Evolutionary conservation across 768 basidiomycete species (phyloP), one percentile per base, ranked within the genome.

Genomic region (Trametes elegans): DNA sequence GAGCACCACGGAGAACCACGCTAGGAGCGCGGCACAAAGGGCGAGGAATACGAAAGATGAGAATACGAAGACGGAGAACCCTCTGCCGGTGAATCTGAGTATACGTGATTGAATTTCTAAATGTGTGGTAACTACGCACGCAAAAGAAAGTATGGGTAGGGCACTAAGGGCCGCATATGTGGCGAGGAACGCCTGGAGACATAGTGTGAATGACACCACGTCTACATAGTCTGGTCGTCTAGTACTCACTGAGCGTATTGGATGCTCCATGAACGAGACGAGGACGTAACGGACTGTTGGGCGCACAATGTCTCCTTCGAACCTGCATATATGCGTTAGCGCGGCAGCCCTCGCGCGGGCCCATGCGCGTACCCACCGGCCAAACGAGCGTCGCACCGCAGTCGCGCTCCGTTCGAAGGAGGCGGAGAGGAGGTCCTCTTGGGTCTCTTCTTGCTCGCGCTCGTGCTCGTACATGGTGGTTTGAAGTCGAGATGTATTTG

Each of bases 341-440:
- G n/a, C n/a, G n/a, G n/a, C n/a, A n/a, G n/a, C n/a, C n/a, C n/a
- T n/a, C n/a, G n/a, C n/a, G n/a, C n/a, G n/a, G n/a, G n/a, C 21
- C 14, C 11, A 21, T 7, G 35, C 32, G 19, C 24, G 29, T 16
- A 44, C 61, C 35, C 18, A 63, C 64, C 62, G 51, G 11, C 45
- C 52, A 39, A 61, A 53, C 6, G 54, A 39, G 24, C 43, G 26
- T 11, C 57, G 48, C 16, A 63, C 60, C 3, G 39, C 53, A 3
- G 55, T 39, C 26, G 62, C 59, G 51, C 59, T 61, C 40, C 47
- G 51, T 39, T 65, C 62, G 40, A 61, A 63, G 53, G 63, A 65
- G 18, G 49, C 57, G 16, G 52, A 49, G 26, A 59, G 49, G 19
- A 54, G 32, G 42, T 59, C 52, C 21, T 59, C 57, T 21, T 45